A percentile compares a stretch with the other conserved stretches of the same genome.
phyloP scores from a whole-genome alignment of 176 grass and related monocot species.

The Bromus sterilis region DNA sequence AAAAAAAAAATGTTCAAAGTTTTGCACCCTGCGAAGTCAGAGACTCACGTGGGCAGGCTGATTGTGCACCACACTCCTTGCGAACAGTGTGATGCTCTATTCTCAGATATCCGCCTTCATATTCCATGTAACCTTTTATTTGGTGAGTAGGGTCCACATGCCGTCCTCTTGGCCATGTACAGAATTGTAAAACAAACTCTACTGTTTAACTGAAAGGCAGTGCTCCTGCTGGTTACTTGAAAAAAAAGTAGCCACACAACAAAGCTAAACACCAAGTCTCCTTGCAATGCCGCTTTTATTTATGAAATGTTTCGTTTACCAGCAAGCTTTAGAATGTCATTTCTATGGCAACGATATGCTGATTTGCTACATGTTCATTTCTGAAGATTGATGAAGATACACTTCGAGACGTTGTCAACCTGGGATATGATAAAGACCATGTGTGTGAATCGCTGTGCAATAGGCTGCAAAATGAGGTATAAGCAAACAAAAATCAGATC shows the following conservation, averaged over 20 bases:
- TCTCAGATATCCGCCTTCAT: neutral
- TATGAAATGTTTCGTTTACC: neutral
- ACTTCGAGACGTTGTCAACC: slow-evolving; percentile 64
- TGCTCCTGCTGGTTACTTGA: too few species aligned
- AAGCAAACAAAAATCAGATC: slow-evolving; percentile 2
- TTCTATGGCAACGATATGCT: slow-evolving; percentile 2
- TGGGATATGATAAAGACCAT: slow-evolving; percentile 81
- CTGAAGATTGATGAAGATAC: slow-evolving; percentile 92
- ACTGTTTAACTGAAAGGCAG: neutral
- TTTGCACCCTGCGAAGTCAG: too few species aligned
- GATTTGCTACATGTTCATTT: slow-evolving; percentile 23
- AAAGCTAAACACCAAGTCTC: slow-evolving; percentile 4
- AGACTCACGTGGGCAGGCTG: neutral
- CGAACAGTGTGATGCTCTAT: neutral
- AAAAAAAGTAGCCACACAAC: neutral
- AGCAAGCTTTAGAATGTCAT: neutral
- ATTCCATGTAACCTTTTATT: neutral
- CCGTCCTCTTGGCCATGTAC: neutral
- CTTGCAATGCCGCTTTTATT: neutral
- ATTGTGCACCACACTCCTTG: neutral
- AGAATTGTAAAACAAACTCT: neutral
- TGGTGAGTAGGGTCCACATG: neutral
- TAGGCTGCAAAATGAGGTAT: slow-evolving; percentile 89
- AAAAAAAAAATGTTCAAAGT: too few species aligned
- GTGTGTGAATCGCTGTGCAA: slow-evolving; percentile 74